Conservation (phyloP, 2,329 filamentous ascomycete genomes). For the Ophiostoma sp. region DNA sequence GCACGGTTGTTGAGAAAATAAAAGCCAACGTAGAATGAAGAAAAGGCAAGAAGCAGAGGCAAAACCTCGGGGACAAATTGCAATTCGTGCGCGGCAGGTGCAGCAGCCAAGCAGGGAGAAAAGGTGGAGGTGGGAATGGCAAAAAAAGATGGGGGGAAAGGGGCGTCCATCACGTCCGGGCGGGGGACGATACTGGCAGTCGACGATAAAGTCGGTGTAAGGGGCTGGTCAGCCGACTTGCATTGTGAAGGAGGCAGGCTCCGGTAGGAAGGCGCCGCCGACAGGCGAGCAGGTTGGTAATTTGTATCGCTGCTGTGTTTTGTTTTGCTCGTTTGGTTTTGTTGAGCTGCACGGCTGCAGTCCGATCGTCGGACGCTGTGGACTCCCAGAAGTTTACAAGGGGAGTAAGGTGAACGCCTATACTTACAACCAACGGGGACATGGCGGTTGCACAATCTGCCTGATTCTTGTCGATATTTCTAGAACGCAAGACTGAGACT, state of each 20-base stretch:
- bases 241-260: background rate
- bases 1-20: background rate
- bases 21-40: background rate
- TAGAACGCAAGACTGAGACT: background rate
- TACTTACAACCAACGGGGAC: background rate
- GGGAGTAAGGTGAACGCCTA: background rate
- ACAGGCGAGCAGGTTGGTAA: background rate
- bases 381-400: background rate
- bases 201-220: conserved; percentile 12
- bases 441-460: background rate
- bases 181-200: background rate
- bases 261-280: background rate
- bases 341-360: background rate
- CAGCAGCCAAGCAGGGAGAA: background rate
- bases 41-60: background rate
- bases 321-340: background rate
- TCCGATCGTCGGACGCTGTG: background rate
- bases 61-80: background rate
- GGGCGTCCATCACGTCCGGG: background rate
- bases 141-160: background rate
- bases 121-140: background rate
- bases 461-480: background rate
- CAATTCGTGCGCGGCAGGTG: background rate
- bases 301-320: background rate
- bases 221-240: conserved; percentile 15